Base-by-base conservation (phyloP, 2,329 filamentous ascomycete genomes). In the Talaromyces sp. region DNA sequence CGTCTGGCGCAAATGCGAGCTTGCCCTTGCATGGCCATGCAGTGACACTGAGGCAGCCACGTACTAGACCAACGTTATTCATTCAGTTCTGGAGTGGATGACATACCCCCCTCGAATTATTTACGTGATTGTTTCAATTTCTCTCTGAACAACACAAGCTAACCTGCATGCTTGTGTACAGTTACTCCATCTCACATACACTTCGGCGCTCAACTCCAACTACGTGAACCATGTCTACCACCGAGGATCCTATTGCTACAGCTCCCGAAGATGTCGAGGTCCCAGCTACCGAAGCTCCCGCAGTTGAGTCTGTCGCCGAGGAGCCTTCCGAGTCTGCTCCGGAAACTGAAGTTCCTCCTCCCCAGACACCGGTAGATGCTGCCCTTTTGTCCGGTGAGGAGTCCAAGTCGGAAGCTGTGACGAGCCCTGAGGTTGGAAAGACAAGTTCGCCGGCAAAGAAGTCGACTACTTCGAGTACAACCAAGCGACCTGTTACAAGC, bases 381-480 rank as follows among this genome's bases (percentile, higher is more conserved):
- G 72, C 69, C 31, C 59, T 74, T 27, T 66, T 77, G 31, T 78
- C 76, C 6, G 76, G 74, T 19, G 76, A 78, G 43, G 76, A 75
- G 19, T 67, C 73, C 22, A 66, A 64, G 49, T 67, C 67, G 11
- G 64, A 66, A 45, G 62, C 67, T 59, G 75, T 74, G 53, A 70
- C 75, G 5, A 79, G 76, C 64, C 76, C 77, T 3, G 77, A 78
- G 58, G 70, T 69, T 27, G 68, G 70, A 59, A 75, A 72, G 66
- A 73, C 74, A 59, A 78, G 78, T 61, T 76, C 78, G 11, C 74
- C 75, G 7, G 66, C 68, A 3, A 80, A 78, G 69, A 73, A 74
- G 59, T 31, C 31, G 3, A 63, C 53, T 25, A 53, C 34, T 1
- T 31, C 66, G n/a, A 64, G 59, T 15, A 45, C 64, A 15, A 53